Evolutionary conservation across 2,329 filamentous ascomycete genomes (phyloP), one percentile per base, ranked within the genome.

Genomic region (Monilinia aucupariae): DNA sequence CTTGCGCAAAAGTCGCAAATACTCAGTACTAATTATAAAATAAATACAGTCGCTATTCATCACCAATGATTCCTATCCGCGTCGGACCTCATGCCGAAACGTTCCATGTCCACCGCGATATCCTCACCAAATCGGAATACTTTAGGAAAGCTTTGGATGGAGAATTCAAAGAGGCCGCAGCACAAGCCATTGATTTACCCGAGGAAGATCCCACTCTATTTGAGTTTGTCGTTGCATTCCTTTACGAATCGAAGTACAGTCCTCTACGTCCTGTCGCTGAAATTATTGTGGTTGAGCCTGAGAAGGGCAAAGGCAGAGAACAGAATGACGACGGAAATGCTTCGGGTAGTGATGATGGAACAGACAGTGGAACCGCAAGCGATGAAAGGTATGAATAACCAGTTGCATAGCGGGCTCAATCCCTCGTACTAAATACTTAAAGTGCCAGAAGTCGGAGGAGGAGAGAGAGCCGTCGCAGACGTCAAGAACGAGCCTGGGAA

Each of bases 171-270:
- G 81, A 82, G 68, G 76, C 78, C 2, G 74, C 73, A 25, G 74
- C 77, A 20, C 78, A 81, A 65, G 75, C 76, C 17, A 76, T 83
- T 59, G 75, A 80, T 67, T 71, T 83, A 1, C 80, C 79, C 0
- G 80, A 82, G 63, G 80, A 82, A 64, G 76, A 81, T 65, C 79
- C 80, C 3, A 76, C 77, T 61, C 76, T 80, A 53, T 82, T 83
- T 65, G 78, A 80, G 63, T 81, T 81, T 65, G 70, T 82, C 49
- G 72, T 83, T 43, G 78, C 79, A n/a, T 82, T 77, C 58, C 71
- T 82, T 15, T 82, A 81, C 66, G 79, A 82, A 66, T 76, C 75
- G 25, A 76, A 72, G 61, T 81, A 78, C 66, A 73, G 76, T 4
- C 80, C 80, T 43, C 78, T 80, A 62, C 77, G 72, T 65, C 72